Conservation (phyloP, 352 stramenopile species). For the Phytopythium sindhum region DNA sequence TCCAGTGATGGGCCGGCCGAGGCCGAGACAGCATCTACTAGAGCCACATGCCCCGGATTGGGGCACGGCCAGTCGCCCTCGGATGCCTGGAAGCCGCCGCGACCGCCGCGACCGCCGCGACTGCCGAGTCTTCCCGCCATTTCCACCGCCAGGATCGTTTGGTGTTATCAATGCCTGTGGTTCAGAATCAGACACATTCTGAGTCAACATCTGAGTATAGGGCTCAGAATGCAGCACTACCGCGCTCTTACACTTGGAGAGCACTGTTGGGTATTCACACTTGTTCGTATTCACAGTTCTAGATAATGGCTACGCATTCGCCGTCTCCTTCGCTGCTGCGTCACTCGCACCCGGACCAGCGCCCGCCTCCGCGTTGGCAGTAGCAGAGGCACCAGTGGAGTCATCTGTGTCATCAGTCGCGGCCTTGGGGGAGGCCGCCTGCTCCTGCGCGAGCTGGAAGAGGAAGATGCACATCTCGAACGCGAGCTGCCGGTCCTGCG, state of each 20-base stretch:
- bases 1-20: neutral
- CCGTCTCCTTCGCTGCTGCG: neutral
- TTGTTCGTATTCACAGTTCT: neutral
- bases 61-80: slow-evolving; percentile 79
- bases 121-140: slow-evolving; percentile 33
- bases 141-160: neutral
- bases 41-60: slow-evolving; percentile 56
- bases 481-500: slow-evolving; percentile 45
- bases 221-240: too few species aligned
- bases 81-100: slow-evolving; percentile 46
- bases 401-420: neutral
- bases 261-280: neutral
- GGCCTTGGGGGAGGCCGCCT: slow-evolving; percentile 9
- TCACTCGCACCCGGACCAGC: neutral
- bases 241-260: too few species aligned
- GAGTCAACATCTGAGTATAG: neutral
- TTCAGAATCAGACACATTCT: neutral
- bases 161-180: neutral
- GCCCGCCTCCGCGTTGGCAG: neutral
- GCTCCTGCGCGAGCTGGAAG: slow-evolving; percentile 66
- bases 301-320: neutral
- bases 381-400: neutral
- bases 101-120: slow-evolving; percentile 28
- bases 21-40: neutral
- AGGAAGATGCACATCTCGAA: slow-evolving; percentile 56